phyloP scores from a whole-genome alignment of 306 rosid species.

The Quercus berberidifolia region DNA sequence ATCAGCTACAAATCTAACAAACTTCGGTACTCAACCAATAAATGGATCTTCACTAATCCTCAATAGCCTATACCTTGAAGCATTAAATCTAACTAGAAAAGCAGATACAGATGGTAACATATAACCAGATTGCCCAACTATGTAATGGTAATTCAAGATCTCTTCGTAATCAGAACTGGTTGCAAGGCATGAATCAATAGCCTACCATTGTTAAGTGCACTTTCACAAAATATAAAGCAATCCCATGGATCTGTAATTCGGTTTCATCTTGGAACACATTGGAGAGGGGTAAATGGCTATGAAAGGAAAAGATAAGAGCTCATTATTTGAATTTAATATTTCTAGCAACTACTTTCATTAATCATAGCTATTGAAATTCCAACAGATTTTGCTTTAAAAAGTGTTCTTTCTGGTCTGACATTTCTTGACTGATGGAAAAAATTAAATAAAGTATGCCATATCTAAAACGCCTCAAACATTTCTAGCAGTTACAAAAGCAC shows the following conservation, averaged over 20 bases:
- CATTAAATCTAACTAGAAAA: background rate
- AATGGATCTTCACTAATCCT: background rate
- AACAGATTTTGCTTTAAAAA: too few relatives aligned
- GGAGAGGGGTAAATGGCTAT: background rate
- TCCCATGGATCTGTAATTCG: background rate
- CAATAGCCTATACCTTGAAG: background rate
- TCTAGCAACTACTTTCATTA: background rate
- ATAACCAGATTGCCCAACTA: background rate
- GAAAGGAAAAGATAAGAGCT: background rate
- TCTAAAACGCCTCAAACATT: background rate
- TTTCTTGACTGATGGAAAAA: background rate
- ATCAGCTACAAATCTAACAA: background rate
- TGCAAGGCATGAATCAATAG: background rate
- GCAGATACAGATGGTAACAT: background rate
- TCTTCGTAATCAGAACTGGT: background rate
- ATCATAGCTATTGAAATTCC: background rate
- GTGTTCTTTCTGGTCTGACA: too few relatives aligned
- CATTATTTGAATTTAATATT: background rate
- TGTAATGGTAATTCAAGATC: background rate
- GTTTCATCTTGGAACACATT: background rate
- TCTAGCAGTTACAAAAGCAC: background rate
- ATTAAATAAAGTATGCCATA: background rate
- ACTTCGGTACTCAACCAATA: background rate
- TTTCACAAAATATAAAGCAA: background rate
- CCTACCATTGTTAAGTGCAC: background rate